Base-by-base conservation (phyloP, 179 eudicot species). In the Beta macrorhiza region DNA sequence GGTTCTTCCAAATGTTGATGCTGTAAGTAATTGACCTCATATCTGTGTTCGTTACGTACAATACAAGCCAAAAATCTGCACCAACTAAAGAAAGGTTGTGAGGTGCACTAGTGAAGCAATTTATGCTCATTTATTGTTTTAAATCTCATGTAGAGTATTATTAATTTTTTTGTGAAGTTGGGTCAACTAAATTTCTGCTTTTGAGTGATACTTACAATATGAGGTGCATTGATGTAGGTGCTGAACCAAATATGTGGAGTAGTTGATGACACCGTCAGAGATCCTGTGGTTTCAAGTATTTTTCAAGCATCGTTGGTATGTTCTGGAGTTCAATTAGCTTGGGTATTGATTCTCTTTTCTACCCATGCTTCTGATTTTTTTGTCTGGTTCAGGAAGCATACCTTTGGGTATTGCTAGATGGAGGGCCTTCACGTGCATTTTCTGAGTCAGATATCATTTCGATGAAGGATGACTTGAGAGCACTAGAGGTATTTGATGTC, bases 391-490 rank as follows among this genome's bases (percentile, higher is more conserved):
- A 95, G 98, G 98, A 95, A 84, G 97, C 93, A 79, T 93, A 85
- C 89, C 91, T 91, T 56, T 91, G 98, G 97, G 91, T 95, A 32
- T 80, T 95, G 87, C 89, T 95, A 45, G 97, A 95, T 84, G 98
- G 98, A 79, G 98, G 98, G 58, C 98, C 98, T 79, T 90, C 97
- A 44, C 91, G 97, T 77, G 97, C 95, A 47, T 93, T 93, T 90
- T 91, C 95, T 61, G 87, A 87, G 84, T 82, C 90, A 13, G 98
- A 95, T 84, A 65, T 92, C 79, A 63, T 74, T 11, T 79, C 90
- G 87, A 86, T 95, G 89, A 93, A 93, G 83, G 98, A 95, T 67
- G 98, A 95, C 85, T 89, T 95, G 45, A 86, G 83, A 75, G 84
- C 86, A 74, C 82, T 95, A 75, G 89, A 91, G 93, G 98, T 95